These are phyloP conservation scores for Amanita subjunquillea DNA, from an alignment of 768 basidiomycete species.

Conservation along the genomic window DNA sequence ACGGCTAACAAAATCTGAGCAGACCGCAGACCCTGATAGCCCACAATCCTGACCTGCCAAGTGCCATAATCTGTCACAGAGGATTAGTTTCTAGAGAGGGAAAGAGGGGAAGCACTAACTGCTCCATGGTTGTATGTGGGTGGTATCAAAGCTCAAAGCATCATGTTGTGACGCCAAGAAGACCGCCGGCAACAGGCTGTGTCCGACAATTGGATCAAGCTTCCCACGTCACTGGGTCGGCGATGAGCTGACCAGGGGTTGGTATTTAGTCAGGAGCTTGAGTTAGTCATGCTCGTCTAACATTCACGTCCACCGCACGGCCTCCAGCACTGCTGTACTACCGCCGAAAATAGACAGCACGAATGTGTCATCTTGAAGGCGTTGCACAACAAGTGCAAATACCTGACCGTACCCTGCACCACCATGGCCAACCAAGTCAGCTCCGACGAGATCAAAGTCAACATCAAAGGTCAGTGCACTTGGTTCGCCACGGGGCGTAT, in stretches of 20 bases:
- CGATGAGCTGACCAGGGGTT: background rate
- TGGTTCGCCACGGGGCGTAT: background rate
- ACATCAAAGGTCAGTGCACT: slow-evolving; percentile 48
- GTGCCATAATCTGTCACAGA: slow-evolving; percentile 19
- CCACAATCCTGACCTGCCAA: slow-evolving; percentile 16
- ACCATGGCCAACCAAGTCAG: slow-evolving; percentile 38
- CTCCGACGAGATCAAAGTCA: slow-evolving; percentile 48
- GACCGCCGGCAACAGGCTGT: background rate
- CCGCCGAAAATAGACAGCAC: background rate
- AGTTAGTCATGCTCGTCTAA: no score
- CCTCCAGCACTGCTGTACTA: no score
- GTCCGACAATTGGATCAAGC: background rate
- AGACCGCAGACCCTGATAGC: background rate
- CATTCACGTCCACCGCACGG: no score
- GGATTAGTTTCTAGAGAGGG: background rate
- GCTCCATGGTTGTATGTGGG: background rate
- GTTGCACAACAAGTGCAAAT: slow-evolving; percentile 2
- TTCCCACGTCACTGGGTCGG: background rate
- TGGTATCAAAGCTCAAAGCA: background rate
- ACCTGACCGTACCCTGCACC: background rate
- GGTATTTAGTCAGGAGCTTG: no score
- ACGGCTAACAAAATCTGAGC: slow-evolving; percentile 20
- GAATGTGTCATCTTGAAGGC: background rate
- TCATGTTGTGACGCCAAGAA: background rate
- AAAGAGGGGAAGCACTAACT: background rate